Conservation (phyloP, 345 rosid species). For the Linum trigynum region DNA sequence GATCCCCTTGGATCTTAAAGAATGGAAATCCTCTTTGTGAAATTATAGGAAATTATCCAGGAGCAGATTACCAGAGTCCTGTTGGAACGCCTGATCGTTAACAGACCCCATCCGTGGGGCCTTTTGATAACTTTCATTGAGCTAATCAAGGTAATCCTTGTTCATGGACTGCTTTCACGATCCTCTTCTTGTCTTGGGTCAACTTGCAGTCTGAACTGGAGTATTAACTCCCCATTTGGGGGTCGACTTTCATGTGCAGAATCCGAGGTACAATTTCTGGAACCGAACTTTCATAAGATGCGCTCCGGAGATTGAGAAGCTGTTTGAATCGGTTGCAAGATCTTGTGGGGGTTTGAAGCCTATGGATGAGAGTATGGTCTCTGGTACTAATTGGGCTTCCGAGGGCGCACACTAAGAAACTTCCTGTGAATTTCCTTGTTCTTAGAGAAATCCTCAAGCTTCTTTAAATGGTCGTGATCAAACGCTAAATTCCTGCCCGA, state of each 20-base stretch:
- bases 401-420: conserved; percentile 16
- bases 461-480: too few species aligned
- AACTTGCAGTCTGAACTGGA: not conserved
- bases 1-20: too few species aligned
- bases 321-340: conserved; percentile 73
- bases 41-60: conserved; percentile 72
- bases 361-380: conserved; percentile 64
- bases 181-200: too few species aligned
- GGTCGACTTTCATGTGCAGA: conserved; percentile 25
- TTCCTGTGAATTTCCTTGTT: not conserved
- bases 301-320: conserved; percentile 86
- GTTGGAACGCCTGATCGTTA: conserved; percentile 89
- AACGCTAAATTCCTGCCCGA: too few species aligned
- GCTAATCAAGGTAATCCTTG: conserved; percentile 61
- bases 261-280: conserved; percentile 84
- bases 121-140: conserved; percentile 96
- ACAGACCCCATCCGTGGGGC: conserved; percentile 98
- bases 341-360: conserved; percentile 78
- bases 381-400: conserved; percentile 44
- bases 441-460: not conserved
- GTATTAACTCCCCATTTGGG: too few species aligned
- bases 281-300: conserved; percentile 65
- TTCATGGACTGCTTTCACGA: not conserved
- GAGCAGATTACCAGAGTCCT: conserved; percentile 96
- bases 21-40: too few species aligned